Evolutionary conservation across 257 asterid genomes (phyloP), one percentile per base, ranked within the genome.

Genomic region (Nicotiana obtusifolia): DNA sequence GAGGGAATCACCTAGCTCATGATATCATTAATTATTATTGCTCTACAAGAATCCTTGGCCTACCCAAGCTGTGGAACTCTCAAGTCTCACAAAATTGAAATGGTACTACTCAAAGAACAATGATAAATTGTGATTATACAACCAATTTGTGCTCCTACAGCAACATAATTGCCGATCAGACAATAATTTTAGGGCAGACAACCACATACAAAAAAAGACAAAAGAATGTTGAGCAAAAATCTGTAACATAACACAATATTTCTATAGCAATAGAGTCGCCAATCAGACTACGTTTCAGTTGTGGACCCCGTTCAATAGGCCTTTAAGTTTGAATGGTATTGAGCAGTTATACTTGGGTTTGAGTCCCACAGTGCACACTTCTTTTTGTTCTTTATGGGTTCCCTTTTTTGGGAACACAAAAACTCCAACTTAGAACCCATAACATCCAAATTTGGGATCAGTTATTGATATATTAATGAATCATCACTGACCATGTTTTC

Each of bases 31-130:
- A 9, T 69, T 41, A 20, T 41, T 69, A 69, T 69, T 20, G 33
- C 54, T n/a, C 77, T 69, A 52, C 33, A 69, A 69, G 57, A 69
- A 41, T 69, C 33, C 77, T 69, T 69, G 57, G 57, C 77, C 20
- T 11, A 71, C 35, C 35, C 14, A 71, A 71, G 60, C 7, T 71
- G 59, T 3, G 35, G 35, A 44, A 71, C 35, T 41, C 78, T 44
- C 37, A 71, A 71, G 16, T 44, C 26, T 47, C 59, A 44, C 59
- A 71, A 71, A 71, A 71, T 44, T 71, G 59, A 71, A 71, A 44
- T 13, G 78, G 20, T 9, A 22, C 35, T 41, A 41, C 78, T 44
- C 35, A 20, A 44, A 41, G 56, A 41, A 13, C 59, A 44, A 13
- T 71, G 77, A 37, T 20, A 68, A 20, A 44, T 1, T 13, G 35